Percentiles rank a stretch among this genome's conserved stretches.
phyloP scores from a whole-genome alignment of 2,329 filamentous ascomycete genomes.

The Hypoxylon sp. region DNA sequence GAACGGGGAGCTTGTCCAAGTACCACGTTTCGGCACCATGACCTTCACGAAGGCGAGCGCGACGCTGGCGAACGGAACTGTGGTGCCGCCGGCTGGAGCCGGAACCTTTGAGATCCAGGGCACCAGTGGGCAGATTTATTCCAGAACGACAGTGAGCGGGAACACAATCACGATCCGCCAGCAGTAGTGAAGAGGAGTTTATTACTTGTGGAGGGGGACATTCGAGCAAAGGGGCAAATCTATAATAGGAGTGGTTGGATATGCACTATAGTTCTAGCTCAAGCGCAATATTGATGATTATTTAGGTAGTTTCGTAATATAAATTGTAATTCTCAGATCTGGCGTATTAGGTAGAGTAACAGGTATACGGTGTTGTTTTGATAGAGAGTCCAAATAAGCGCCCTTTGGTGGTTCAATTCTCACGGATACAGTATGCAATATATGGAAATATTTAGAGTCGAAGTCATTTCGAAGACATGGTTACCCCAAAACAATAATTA shows the following conservation, averaged over 20 bases:
- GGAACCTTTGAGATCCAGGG: constrained; percentile 41
- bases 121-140: constrained; percentile 41
- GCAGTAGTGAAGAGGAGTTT: constrained; percentile 1
- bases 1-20: constrained; percentile 32
- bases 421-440: no score
- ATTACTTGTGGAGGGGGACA: not conserved
- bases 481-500: not conserved
- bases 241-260: not conserved
- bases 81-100: constrained; percentile 22
- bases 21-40: constrained; percentile 32
- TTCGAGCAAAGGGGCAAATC: not conserved
- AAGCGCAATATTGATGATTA: not conserved
- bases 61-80: constrained; percentile 28
- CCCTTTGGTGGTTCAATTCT: no score
- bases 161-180: constrained; percentile 20
- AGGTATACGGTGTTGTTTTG: no score
- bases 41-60: constrained; percentile 33
- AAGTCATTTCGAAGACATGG: not conserved
- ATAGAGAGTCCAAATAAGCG: no score
- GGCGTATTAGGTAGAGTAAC: no score
- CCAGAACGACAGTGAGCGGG: constrained; percentile 22
- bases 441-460: not conserved
- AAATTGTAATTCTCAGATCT: no score
- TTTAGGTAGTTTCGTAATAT: no score
- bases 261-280: not conserved